Conservation (phyloP, 768 basidiomycete species). For the Cystofilobasidium bisporidii region DNA sequence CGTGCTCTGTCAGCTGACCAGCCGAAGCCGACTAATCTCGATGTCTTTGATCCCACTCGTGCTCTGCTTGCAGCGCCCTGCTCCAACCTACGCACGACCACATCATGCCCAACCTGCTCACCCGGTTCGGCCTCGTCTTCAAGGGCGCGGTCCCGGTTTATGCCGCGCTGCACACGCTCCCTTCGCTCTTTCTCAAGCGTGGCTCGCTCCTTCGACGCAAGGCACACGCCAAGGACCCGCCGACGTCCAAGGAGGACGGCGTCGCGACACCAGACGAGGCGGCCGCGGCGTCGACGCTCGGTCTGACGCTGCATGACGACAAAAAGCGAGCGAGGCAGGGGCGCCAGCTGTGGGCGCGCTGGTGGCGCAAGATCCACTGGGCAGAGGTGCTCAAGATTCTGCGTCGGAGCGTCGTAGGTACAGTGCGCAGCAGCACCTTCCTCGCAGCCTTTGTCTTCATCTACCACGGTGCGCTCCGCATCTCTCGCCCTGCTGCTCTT, state of each 20-base stretch:
- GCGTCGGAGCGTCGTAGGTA: neutral
- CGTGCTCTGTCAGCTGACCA: no score
- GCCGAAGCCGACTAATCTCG: no score
- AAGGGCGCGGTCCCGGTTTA: conserved; percentile 24
- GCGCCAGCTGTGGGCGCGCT: neutral
- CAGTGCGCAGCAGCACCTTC: conserved; percentile 3
- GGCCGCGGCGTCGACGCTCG: no score
- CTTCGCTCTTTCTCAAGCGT: conserved; percentile 20
- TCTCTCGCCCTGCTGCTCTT: no score
- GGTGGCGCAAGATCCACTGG: conserved; percentile 2
- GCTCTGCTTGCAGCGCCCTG: neutral
- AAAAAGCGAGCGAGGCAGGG: no score
- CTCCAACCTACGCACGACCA: conserved; percentile 20
- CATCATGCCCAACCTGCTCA: conserved; percentile 1
- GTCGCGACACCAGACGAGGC: no score
- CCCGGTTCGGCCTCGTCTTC: conserved; percentile 21
- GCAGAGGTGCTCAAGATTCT: conserved; percentile 1
- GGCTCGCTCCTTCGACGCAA: conserved; percentile 5
- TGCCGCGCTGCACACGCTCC: conserved; percentile 21
- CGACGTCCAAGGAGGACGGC: neutral
- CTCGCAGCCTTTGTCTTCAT: conserved; percentile 10
- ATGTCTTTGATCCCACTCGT: neutral
- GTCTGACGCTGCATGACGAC: no score
- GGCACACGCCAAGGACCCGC: neutral
- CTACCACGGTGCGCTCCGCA: conserved; percentile 5